Base-by-base conservation (phyloP, 2,329 filamentous ascomycete genomes). In the Cladosporium phlei region DNA sequence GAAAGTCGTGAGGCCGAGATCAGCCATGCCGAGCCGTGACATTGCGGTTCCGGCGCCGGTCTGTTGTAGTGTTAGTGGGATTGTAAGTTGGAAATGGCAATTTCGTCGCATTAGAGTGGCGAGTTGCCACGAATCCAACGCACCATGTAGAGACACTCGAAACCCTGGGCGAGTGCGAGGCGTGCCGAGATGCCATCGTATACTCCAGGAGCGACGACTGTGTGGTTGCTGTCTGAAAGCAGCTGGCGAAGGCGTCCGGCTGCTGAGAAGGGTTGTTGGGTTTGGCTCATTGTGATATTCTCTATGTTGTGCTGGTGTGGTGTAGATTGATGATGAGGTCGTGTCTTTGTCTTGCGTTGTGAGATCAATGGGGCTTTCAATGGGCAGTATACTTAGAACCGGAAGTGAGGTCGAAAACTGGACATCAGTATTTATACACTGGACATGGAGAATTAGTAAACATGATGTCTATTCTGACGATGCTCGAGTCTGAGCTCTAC, bases 121-220 rank as follows among this genome's bases (percentile, higher is more conserved):
- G 11, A 40, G 22, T 11, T 27, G 22, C 32, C 12, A 39, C 8
- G 3, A 25, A 21, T 28, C 10, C 12, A 9, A 49, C 69, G 34
- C 65, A 82, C 80, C 82, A 86, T 85, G 67, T 86, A 86, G 29
- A 85, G 61, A 47, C 72, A 75, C 37, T 83, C 75, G 49, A 83
- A 84, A 4, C 80, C 81, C n/a, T 78, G 69, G 32, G 72, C 67
- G 17, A 83, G 69, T 1, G 81, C 80, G 47, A 86, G 75, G 1
- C 82, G 71, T 0, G 82, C 80, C 2, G 79, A 80, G 46, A 84
- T 74, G 10, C 82, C 82, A 69, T 86, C 82, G 58, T 84, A 84
- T 2, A 86, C 81, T 24, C 82, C 82, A 0, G 81, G 82, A 42
- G 76, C 80, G 2, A 83, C 71, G 29, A 85, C 54, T 7, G 59